phyloP scores from a whole-genome alignment of 2,329 filamentous ascomycete genomes.

The Aquanectria penicillioides region DNA sequence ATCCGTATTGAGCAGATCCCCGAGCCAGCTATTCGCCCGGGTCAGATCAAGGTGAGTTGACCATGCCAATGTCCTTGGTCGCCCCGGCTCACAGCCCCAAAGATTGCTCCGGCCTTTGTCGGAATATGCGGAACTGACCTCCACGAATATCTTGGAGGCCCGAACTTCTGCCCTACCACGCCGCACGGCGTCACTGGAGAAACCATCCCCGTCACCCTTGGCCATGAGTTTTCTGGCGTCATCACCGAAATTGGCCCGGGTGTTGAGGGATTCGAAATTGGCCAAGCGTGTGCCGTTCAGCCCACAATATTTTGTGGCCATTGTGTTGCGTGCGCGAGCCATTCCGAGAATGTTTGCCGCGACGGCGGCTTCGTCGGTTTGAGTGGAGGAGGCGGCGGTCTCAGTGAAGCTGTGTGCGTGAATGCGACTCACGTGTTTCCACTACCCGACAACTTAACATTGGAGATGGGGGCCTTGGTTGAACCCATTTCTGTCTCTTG shows the following conservation, averaged over 20 bases:
- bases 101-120: slow-evolving; percentile 40
- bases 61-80: slow-evolving; percentile 55
- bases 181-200: slow-evolving; percentile 69
- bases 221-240: slow-evolving; percentile 72
- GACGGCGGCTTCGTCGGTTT: slow-evolving; percentile 49
- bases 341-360: slow-evolving; percentile 67
- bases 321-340: slow-evolving; percentile 64
- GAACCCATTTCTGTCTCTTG: slow-evolving; percentile 62
- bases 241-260: slow-evolving; percentile 66
- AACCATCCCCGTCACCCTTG: slow-evolving; percentile 67
- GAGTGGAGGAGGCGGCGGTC: slow-evolving; percentile 61
- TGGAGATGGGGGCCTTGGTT: slow-evolving; percentile 63
- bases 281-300: slow-evolving; percentile 68
- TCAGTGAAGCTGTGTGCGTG: slow-evolving; percentile 64
- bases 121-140: slow-evolving; percentile 20
- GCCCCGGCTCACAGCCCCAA: slow-evolving; percentile 40
- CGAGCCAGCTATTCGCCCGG: slow-evolving; percentile 56
- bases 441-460: slow-evolving; percentile 59
- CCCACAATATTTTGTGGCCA: slow-evolving; percentile 67
- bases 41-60: slow-evolving; percentile 55
- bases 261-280: slow-evolving; percentile 58
- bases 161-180: slow-evolving; percentile 53
- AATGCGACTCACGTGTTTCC: slow-evolving; percentile 58
- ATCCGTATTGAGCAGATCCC: slow-evolving; percentile 63
- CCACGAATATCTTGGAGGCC: slow-evolving; percentile 42